Conservation (phyloP, 169 alveolate species). For the Plasmodium knowlesi region DNA sequence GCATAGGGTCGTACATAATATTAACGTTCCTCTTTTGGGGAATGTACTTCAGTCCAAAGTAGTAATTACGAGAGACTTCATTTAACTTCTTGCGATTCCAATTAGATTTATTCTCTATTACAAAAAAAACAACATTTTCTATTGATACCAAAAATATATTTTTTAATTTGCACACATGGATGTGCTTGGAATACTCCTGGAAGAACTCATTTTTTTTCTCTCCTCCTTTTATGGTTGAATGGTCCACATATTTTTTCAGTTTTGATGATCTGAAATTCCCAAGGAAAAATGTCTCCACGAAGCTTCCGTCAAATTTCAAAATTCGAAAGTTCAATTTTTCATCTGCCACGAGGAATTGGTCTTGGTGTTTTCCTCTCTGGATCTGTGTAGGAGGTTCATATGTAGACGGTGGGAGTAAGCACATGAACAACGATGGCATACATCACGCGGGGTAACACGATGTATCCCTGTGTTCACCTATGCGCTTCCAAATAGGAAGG, state of each 20-base stretch:
- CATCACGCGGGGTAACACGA: not conserved
- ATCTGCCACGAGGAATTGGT: constrained; percentile 34
- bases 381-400: not conserved
- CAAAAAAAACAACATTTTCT: constrained; percentile 42
- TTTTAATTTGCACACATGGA: constrained; percentile 17
- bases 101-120: not conserved
- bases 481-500: not conserved
- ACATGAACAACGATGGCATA: not conserved
- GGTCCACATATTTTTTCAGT: not conserved
- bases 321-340: constrained; percentile 55
- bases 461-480: not conserved
- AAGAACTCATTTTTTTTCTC: not conserved
- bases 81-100: not conserved
- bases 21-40: not conserved
- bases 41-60: not conserved
- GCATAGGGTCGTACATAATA: constrained; percentile 2
- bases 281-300: constrained; percentile 28
- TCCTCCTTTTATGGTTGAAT: not conserved
- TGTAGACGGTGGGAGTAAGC: not conserved
- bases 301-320: constrained; percentile 16
- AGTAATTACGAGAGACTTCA: not conserved
- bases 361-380: constrained; percentile 12
- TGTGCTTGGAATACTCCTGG: constrained; percentile 4
- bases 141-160: constrained; percentile 15
- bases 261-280: constrained; percentile 25